These are phyloP conservation scores for Kluyveromyces siamensis DNA, from an alignment of 805 yeast species.

Conservation along the genomic window DNA sequence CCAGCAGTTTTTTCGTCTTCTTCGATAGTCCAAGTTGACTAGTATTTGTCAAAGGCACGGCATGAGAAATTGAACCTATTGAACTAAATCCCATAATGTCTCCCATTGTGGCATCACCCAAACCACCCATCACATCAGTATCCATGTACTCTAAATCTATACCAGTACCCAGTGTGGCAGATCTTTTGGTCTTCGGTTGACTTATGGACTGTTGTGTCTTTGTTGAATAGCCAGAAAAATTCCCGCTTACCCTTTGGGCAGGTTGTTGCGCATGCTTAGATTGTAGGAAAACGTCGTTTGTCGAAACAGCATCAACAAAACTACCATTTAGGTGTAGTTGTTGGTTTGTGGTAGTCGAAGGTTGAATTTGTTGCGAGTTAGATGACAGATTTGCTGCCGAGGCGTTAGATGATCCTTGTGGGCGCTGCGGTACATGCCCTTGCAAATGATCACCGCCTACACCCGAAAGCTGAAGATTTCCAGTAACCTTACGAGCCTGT, in stretches of 20 bases:
- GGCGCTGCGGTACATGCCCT: not conserved
- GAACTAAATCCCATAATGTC: slow-evolving; percentile 47
- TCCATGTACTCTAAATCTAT: slow-evolving; percentile 1
- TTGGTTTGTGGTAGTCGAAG: slow-evolving; percentile 5
- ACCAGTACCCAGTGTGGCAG: not conserved
- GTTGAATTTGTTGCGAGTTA: slow-evolving; percentile 4
- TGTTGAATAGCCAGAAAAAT: not conserved
- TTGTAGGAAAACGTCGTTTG: slow-evolving; percentile 80
- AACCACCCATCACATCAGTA: not conserved
- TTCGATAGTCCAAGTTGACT: not conserved
- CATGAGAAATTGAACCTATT: not conserved
- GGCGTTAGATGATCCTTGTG: not conserved
- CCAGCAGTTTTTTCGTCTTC: not conserved
- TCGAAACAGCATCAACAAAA: slow-evolving; percentile 79
- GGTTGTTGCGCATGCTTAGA: slow-evolving; percentile 19
- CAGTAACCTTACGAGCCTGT: not conserved
- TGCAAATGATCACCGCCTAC: not conserved
- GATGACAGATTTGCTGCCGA: slow-evolving; percentile 7
- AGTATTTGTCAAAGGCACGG: not conserved
- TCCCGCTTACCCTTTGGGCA: not conserved
- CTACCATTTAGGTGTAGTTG: slow-evolving; percentile 34
- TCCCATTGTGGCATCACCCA: slow-evolving; percentile 20
- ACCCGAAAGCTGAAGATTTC: not conserved
- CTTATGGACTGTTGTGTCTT: not conserved
- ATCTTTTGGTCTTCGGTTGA: slow-evolving; percentile 1